Conservation (phyloP, 139 green algal genomes). For the Microglena sp. region DNA sequence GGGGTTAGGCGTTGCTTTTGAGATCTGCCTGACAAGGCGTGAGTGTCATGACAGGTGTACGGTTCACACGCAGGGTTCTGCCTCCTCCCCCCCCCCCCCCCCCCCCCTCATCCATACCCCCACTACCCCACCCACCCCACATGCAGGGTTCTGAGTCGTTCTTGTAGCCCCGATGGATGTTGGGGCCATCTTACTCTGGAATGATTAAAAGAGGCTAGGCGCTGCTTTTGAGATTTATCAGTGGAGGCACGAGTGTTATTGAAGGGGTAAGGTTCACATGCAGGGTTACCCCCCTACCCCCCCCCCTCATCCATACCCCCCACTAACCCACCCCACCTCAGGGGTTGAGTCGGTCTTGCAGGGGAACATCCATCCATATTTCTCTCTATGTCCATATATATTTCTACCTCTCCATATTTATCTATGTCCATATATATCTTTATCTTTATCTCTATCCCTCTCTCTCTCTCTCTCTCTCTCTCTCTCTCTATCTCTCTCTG, state of each 20-base stretch:
- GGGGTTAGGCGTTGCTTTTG: slow-evolving; percentile 49
- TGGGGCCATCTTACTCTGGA: slow-evolving; percentile 47
- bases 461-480: background rate
- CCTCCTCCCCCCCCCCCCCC: background rate
- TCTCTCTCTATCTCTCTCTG: background rate
- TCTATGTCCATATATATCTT: background rate
- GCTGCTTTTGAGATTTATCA: slow-evolving; percentile 61
- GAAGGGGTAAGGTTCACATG: too few relatives aligned
- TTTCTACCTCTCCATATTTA: background rate
- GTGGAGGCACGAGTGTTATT: background rate
- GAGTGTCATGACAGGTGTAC: slow-evolving; percentile 7
- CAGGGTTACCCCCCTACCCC: too few relatives aligned
- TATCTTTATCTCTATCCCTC: background rate
- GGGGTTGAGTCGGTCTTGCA: background rate
- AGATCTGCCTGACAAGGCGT: background rate
- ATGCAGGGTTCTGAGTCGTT: slow-evolving; percentile 88
- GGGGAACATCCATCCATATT: background rate
- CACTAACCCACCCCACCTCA: background rate
- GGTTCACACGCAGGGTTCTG: background rate
- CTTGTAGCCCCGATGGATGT: slow-evolving; percentile 81
- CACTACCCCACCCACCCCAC: slow-evolving; percentile 21
- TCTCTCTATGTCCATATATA: background rate
- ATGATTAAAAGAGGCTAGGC: slow-evolving; percentile 63
- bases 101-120: background rate
- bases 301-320: too few relatives aligned